Evolutionary conservation across 192 early-diverging fungal species (phyloP).

Genomic region (Podila horticola): DNA sequence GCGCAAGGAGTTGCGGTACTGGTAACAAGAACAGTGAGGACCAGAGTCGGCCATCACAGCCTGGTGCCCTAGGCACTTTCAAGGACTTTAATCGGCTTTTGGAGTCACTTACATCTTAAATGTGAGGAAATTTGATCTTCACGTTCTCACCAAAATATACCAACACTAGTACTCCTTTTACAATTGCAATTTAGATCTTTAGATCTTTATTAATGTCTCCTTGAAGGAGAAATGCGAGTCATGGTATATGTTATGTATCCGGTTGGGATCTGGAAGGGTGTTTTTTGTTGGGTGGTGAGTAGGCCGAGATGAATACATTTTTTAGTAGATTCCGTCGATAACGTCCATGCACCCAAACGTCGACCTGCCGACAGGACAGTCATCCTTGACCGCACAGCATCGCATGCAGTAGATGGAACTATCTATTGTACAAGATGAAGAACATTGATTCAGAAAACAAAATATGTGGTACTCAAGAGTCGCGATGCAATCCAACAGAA

Average conservation of each 20-base stretch:
- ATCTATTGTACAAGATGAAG: conserved; percentile 1
- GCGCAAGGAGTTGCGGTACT: conserved; percentile 9
- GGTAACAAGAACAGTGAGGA: neutral
- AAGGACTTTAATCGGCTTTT: conserved; percentile 33
- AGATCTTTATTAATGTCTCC: too few relatives aligned
- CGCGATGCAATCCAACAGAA: neutral
- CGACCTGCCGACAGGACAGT: conserved; percentile 19
- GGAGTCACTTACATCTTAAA: neutral
- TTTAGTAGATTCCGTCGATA: conserved; percentile 8
- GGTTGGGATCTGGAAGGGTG: too few relatives aligned
- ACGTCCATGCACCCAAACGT: conserved; percentile 10
- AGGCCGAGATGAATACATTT: too few relatives aligned
- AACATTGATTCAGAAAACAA: neutral
- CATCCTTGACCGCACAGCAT: conserved; percentile 40
- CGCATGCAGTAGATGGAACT: conserved; percentile 51
- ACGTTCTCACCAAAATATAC: neutral
- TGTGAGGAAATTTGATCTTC: neutral
- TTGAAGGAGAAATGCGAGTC: too few relatives aligned
- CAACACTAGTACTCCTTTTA: neutral
- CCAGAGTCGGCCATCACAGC: neutral
- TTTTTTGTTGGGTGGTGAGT: too few relatives aligned
- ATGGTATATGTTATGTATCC: too few relatives aligned
- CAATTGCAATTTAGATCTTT: too few relatives aligned
- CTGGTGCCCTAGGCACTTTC: conserved; percentile 33
- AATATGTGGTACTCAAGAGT: neutral